phyloP scores from a whole-genome alignment of 768 basidiomycete genomes.

The Tylopilus plumbeoviolaceoides region DNA sequence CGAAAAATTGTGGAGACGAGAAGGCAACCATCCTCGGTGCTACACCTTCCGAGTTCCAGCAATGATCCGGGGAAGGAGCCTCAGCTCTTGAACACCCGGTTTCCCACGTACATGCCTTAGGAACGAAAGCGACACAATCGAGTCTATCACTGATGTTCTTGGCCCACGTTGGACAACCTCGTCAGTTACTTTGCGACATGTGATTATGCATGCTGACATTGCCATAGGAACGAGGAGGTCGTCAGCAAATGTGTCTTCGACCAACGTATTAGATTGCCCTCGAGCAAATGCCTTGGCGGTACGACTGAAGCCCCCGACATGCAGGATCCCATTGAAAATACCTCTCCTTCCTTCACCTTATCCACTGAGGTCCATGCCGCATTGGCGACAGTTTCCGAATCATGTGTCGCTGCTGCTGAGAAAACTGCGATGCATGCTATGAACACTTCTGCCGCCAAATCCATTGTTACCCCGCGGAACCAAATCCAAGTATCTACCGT shows the following conservation, averaged over 20 bases:
- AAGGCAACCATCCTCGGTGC: not conserved
- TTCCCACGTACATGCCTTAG: not conserved
- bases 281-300: not conserved
- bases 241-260: not conserved
- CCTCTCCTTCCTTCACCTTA: too few relatives aligned
- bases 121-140: not conserved
- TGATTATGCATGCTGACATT: not conserved
- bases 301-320: not conserved
- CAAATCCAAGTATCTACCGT: too few relatives aligned
- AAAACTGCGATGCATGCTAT: too few relatives aligned
- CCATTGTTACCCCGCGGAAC: too few relatives aligned
- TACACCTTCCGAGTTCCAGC: not conserved
- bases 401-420: too few relatives aligned
- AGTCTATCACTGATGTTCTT: not conserved
- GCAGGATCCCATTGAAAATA: not conserved
- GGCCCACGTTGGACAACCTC: not conserved
- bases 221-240: too few relatives aligned
- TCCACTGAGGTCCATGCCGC: too few relatives aligned
- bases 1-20: not conserved
- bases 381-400: too few relatives aligned
- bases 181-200: not conserved
- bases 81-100: not conserved
- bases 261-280: not conserved
- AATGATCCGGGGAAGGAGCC: not conserved
- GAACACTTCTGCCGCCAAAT: too few relatives aligned